Evolutionary conservation across 2,329 filamentous ascomycete species (phyloP).

Genomic region (Proliferodiscus dingleyae): DNA sequence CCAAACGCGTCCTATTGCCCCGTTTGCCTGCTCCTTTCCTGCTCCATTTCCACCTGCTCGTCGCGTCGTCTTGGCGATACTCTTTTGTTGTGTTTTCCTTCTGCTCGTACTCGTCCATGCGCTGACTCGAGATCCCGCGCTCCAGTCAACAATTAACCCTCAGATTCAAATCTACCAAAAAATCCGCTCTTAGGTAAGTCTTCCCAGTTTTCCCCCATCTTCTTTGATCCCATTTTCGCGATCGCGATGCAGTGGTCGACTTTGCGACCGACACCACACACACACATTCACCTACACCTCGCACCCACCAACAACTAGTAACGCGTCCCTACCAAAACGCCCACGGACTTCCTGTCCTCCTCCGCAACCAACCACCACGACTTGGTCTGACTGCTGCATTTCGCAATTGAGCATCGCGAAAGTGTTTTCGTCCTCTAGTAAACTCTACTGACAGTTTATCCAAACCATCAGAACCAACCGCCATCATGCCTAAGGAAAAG

Average conservation of each 20-base stretch:
- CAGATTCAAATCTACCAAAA: slow-evolving; percentile 6
- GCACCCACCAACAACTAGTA: slow-evolving; percentile 7
- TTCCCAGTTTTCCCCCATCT: slow-evolving; percentile 7
- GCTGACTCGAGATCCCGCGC: slow-evolving; percentile 16
- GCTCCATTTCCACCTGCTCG: slow-evolving; percentile 15
- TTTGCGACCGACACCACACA: slow-evolving; percentile 26
- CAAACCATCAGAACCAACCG: slow-evolving; percentile 15
- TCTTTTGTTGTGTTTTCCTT: slow-evolving; percentile 18
- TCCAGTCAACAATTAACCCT: slow-evolving; percentile 17
- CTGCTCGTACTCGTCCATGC: slow-evolving; percentile 6
- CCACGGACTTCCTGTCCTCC: slow-evolving; percentile 4
- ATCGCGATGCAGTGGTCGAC: slow-evolving; percentile 15
- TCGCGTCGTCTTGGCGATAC: slow-evolving; percentile 19
- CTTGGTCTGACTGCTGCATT: too few relatives aligned
- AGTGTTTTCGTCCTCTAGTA: slow-evolving; percentile 4
- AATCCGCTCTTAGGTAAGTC: slow-evolving; percentile 18
- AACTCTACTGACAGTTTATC: slow-evolving; percentile 18
- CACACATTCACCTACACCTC: slow-evolving; percentile 3
- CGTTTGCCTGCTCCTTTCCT: slow-evolving; percentile 2
- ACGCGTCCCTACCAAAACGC: slow-evolving; percentile 7
- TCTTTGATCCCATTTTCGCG: slow-evolving; percentile 12
- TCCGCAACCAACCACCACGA: slow-evolving; percentile 12
- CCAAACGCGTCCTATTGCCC: slow-evolving; percentile 14
- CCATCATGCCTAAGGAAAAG: slow-evolving; percentile 66
- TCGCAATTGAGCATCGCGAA: slow-evolving; percentile 1